phyloP scores from a whole-genome alignment of 257 asterid genomes.

The Mitragyna speciosa region DNA sequence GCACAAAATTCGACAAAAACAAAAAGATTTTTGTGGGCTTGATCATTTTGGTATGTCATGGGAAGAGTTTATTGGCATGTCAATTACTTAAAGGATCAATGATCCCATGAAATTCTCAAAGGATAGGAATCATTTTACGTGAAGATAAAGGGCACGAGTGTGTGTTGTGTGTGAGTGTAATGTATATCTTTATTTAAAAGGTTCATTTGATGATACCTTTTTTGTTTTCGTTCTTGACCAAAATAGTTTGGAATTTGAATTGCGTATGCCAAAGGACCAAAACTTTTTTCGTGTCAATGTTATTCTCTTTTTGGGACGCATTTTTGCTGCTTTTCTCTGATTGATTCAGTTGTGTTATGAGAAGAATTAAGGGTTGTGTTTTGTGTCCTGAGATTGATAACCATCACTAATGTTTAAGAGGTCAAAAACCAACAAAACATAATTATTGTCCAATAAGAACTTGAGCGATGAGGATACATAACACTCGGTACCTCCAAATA shows the following conservation, averaged over 20 bases:
- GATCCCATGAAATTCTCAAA: neutral
- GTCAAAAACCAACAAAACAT: neutral
- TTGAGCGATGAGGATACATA: neutral
- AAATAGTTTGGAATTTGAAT: neutral
- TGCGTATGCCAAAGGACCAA: neutral
- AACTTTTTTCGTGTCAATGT: neutral
- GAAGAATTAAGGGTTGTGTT: neutral
- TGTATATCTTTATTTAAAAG: neutral
- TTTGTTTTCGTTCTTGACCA: neutral
- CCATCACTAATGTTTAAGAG: neutral
- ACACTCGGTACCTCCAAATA: slow-evolving; percentile 5
- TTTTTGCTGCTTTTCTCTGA: neutral
- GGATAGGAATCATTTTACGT: neutral
- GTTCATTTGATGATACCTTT: neutral
- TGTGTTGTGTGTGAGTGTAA: neutral
- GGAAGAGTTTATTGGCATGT: neutral
- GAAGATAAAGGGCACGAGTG: neutral
- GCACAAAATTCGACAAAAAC: neutral
- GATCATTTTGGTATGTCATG: neutral
- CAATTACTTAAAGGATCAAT: neutral
- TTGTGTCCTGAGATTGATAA: neutral
- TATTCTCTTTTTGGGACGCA: neutral
- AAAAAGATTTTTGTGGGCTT: neutral
- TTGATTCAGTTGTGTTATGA: neutral
- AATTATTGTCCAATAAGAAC: neutral